Conservation (phyloP, 2,329 filamentous ascomycete species). For the Pseudogymnoascus pannorum region DNA sequence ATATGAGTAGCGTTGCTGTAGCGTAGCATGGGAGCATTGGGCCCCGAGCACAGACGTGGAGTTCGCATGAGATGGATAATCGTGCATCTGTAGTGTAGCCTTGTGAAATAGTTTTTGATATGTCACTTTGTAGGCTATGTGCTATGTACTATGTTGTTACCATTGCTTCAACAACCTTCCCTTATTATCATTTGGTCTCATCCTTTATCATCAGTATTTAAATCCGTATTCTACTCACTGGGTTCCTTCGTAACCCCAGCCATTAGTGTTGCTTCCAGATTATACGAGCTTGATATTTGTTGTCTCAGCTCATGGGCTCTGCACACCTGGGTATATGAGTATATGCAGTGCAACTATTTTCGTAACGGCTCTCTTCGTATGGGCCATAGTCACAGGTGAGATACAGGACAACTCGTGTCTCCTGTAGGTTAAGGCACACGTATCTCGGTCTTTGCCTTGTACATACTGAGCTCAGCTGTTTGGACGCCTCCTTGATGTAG, state of each 20-base stretch:
- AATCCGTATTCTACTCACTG: background rate
- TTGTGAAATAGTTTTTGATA: background rate
- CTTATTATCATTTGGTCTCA: background rate
- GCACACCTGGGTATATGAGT: background rate
- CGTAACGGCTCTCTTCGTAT: background rate
- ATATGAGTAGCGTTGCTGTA: background rate
- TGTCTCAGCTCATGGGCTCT: background rate
- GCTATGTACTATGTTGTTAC: background rate
- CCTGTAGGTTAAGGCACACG: background rate
- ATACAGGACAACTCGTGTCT: background rate
- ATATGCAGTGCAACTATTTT: background rate
- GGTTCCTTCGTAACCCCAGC: background rate
- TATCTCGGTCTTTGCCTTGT: background rate
- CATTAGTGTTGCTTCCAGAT: background rate
- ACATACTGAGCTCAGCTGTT: background rate
- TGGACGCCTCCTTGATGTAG: background rate
- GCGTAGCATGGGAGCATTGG: background rate
- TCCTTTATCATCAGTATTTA: background rate
- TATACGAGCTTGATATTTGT: background rate
- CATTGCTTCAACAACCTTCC: background rate
- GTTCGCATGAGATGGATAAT: background rate
- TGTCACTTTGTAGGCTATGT: background rate
- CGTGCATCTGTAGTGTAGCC: conserved; percentile 3
- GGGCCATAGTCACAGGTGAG: background rate
- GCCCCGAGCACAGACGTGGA: background rate